These are phyloP conservation scores for Elymus sibiricus DNA, from an alignment of 176 grass and related monocot genomes.

Conservation along the genomic window DNA sequence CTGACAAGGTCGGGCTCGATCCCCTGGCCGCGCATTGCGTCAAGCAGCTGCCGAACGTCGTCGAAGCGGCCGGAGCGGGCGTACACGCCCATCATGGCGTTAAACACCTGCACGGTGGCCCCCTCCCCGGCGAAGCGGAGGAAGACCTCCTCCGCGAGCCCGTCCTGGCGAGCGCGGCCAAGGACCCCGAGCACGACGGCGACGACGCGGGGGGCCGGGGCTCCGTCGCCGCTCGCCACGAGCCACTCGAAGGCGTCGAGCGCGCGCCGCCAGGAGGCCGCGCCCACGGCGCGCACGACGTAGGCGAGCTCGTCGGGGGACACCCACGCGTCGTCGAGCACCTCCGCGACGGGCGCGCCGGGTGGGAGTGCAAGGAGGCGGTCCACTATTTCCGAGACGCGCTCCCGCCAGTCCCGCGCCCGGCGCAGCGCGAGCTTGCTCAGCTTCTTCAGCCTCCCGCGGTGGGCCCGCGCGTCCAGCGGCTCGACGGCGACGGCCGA, in stretches of 20 bases:
- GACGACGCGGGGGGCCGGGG: conserved; percentile 65
- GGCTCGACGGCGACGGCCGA: conserved; percentile 40
- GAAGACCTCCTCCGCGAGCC: conserved; percentile 70
- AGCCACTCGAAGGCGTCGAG: conserved; percentile 94
- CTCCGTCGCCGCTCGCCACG: conserved; percentile 35
- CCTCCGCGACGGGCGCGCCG: conserved; percentile 53
- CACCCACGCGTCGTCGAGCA: conserved; percentile 54
- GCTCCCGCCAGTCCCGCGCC: conserved; percentile 71
- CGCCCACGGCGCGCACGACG: conserved; percentile 67
- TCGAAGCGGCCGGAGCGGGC: conserved; percentile 60
- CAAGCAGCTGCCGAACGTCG: conserved; percentile 62
- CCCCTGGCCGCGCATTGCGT: conserved; percentile 57
- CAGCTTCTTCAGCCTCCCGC: conserved; percentile 66
- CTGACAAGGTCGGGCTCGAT: conserved; percentile 92
- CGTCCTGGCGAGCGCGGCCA: conserved; percentile 72
- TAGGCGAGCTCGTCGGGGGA: conserved; percentile 59
- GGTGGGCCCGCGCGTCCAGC: conserved; percentile 63
- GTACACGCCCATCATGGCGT: conserved; percentile 93
- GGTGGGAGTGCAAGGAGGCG: conserved; percentile 53
- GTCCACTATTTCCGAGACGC: conserved; percentile 49
- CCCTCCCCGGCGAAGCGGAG: conserved; percentile 46
- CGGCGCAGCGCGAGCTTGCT: conserved; percentile 80
- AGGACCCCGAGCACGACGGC: conserved; percentile 72
- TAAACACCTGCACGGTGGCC: conserved; percentile 82
- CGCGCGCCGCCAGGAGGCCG: conserved; percentile 64